Conservation (phyloP, 225 moss, liverwort and hornwort genomes). For the Physcomitrellopsis africana region DNA sequence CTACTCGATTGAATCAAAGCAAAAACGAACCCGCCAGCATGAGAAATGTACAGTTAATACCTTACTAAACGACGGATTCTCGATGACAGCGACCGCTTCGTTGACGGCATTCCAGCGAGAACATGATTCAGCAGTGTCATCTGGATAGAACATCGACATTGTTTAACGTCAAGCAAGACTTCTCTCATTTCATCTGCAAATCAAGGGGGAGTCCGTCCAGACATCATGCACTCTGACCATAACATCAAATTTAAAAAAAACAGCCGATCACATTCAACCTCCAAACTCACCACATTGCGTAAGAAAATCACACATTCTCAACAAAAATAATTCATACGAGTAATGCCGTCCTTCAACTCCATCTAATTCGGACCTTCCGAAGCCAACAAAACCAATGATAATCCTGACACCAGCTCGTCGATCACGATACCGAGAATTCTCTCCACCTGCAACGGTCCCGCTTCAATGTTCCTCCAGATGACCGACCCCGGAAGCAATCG, state of each 20-base stretch:
- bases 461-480: neutral
- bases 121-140: conserved; percentile 68
- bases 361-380: conserved; percentile 54
- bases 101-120: conserved; percentile 49
- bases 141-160: conserved; percentile 33
- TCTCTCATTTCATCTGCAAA: too few relatives aligned
- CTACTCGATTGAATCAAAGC: too few relatives aligned
- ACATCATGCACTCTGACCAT: too few relatives aligned
- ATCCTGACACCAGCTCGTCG: conserved; percentile 59
- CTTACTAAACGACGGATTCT: conserved; percentile 44
- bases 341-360: too few relatives aligned
- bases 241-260: too few relatives aligned
- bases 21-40: too few relatives aligned
- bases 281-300: too few relatives aligned
- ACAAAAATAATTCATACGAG: too few relatives aligned
- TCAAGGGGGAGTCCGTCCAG: too few relatives aligned
- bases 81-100: conserved; percentile 67
- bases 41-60: conserved; percentile 17
- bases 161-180: neutral
- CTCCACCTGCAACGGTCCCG: neutral
- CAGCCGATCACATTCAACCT: too few relatives aligned
- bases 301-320: too few relatives aligned
- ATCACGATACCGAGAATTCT: conserved; percentile 11
- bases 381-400: conserved; percentile 66
- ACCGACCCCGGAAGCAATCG: conserved; percentile 1